Evolutionary conservation across 2,329 filamentous ascomycete species (phyloP).

Genomic region (Aotearoamyces nothofagi): DNA sequence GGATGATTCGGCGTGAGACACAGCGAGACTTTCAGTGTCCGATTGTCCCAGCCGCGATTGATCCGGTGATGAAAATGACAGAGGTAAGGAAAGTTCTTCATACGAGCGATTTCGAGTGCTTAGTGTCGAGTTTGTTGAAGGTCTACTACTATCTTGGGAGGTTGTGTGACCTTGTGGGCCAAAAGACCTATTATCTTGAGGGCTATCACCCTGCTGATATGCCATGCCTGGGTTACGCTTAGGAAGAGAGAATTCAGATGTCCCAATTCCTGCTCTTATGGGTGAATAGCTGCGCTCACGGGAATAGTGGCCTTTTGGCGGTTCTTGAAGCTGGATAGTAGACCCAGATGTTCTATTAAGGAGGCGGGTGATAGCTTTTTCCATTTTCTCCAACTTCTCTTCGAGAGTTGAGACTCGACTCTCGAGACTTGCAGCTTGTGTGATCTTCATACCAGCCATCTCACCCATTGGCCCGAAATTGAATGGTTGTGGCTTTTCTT

Average conservation of each 20-base stretch:
- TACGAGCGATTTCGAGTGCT: slow-evolving; percentile 11
- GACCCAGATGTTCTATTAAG: slow-evolving; percentile 5
- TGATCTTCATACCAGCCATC: slow-evolving; percentile 40
- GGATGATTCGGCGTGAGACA: neutral
- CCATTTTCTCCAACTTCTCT: slow-evolving; percentile 33
- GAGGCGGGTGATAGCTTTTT: slow-evolving; percentile 19
- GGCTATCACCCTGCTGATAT: slow-evolving; percentile 3
- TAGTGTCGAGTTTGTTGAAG: slow-evolving; percentile 13
- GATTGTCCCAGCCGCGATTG: neutral
- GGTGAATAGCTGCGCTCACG: slow-evolving; percentile 8
- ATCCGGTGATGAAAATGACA: neutral
- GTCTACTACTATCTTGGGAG: slow-evolving; percentile 12
- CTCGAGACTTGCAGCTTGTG: slow-evolving; percentile 36
- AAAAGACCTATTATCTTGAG: slow-evolving; percentile 4
- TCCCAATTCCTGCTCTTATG: slow-evolving; percentile 9
- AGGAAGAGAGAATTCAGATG: slow-evolving; percentile 14
- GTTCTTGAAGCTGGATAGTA: slow-evolving; percentile 12
- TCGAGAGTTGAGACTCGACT: slow-evolving; percentile 36
- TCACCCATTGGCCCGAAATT: slow-evolving; percentile 34
- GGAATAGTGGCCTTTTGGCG: slow-evolving; percentile 6
- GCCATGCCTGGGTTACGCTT: slow-evolving; percentile 4
- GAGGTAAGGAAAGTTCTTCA: slow-evolving; percentile 5
- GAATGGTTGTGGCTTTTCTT: slow-evolving; percentile 34
- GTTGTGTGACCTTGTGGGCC: slow-evolving; percentile 9
- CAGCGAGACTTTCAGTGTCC: neutral